Evolutionary conservation across 805 yeast species (phyloP).

Genomic region (Suhomyces vadensis): DNA sequence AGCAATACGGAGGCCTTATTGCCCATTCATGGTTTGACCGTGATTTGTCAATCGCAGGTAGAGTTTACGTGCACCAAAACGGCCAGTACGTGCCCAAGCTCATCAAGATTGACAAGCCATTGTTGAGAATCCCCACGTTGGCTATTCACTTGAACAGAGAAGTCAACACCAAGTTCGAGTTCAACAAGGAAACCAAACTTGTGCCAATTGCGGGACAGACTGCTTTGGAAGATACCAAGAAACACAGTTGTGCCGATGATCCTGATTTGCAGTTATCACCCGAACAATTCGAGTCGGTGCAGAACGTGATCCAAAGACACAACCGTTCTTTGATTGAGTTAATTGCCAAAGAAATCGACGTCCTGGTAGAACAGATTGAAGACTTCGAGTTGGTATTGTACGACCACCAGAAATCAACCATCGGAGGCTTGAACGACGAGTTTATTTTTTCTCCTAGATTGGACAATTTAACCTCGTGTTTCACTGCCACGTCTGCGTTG

Average conservation of each 20-base stretch:
- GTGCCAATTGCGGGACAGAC: conserved; percentile 78
- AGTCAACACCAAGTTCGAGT: conserved; percentile 76
- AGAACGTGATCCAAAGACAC: conserved; percentile 71
- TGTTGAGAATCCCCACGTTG: conserved; percentile 88
- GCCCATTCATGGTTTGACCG: conserved; percentile 98
- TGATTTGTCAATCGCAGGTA: conserved; percentile 87
- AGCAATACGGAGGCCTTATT: conserved; percentile 92
- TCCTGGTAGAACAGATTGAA: conserved; percentile 60
- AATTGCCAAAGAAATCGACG: conserved; percentile 64
- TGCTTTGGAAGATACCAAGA: conserved; percentile 16
- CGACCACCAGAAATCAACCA: conserved; percentile 78
- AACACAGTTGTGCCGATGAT: conserved; percentile 49
- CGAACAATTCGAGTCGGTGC: conserved; percentile 64
- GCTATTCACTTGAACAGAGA: conserved; percentile 89
- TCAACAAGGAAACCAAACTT: conserved; percentile 84
- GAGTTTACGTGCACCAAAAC: conserved; percentile 65
- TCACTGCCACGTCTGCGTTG: conserved; percentile 71
- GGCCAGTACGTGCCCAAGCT: conserved; percentile 63
- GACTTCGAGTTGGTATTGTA: conserved; percentile 87
- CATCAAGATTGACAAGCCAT: conserved; percentile 78
- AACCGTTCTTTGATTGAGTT: conserved; percentile 66
- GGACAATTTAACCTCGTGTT: conserved; percentile 89
- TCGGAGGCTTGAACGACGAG: conserved; percentile 91
- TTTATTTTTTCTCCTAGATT: conserved; percentile 89
- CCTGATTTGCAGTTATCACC: conserved; percentile 48